phyloP scores from a whole-genome alignment of 2,329 filamentous ascomycete genomes.

The Ceratocystis colombiana region DNA sequence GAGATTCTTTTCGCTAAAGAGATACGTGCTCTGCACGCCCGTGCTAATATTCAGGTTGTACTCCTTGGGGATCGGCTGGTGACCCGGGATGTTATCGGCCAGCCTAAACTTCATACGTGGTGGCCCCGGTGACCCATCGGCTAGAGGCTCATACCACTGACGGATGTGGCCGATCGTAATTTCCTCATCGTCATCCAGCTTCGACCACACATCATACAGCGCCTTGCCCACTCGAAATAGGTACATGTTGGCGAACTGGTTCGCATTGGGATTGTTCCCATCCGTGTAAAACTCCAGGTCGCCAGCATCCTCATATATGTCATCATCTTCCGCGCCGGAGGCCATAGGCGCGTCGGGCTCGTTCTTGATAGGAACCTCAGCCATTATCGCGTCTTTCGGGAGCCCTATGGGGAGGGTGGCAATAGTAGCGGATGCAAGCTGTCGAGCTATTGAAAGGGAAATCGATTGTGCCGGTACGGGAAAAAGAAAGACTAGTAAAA shows the following conservation, averaged over 20 bases:
- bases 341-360: constrained; percentile 38
- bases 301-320: constrained; percentile 53
- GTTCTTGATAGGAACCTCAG: constrained; percentile 36
- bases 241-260: constrained; percentile 43
- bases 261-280: constrained; percentile 31
- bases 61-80: constrained; percentile 72
- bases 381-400: constrained; percentile 17
- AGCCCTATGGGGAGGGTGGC: no score
- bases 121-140: constrained; percentile 27
- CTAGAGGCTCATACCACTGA: constrained; percentile 44
- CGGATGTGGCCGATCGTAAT: constrained; percentile 69
- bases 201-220: constrained; percentile 68
- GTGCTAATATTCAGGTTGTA: constrained; percentile 67
- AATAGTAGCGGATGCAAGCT: background rate
- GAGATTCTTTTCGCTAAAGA: constrained; percentile 66
- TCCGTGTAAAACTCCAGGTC: constrained; percentile 47
- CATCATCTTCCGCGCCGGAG: constrained; percentile 48
- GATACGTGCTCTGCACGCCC: constrained; percentile 67
- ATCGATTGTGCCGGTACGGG: background rate
- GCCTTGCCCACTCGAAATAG: constrained; percentile 69
- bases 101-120: constrained; percentile 57
- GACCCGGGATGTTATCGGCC: constrained; percentile 51
- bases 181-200: constrained; percentile 67
- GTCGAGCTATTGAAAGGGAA: background rate
- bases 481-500: background rate